Conservation (phyloP, 768 basidiomycete genomes). For the Macrolepiota fuliginosa region DNA sequence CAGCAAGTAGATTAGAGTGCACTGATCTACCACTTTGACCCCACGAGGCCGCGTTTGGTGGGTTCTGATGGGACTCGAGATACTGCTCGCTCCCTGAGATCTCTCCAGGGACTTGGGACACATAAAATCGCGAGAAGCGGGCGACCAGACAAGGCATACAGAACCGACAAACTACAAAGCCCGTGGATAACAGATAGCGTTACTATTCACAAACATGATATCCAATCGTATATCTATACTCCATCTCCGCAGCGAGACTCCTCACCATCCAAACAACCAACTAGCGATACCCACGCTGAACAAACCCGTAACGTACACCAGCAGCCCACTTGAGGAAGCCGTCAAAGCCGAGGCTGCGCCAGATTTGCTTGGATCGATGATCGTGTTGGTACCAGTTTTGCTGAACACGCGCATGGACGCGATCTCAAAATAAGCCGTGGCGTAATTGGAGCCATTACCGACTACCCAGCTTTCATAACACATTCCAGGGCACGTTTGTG, state of each 20-base stretch:
- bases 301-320: neutral
- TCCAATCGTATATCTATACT: neutral
- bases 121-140: too few species aligned
- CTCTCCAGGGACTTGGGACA: too few species aligned
- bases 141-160: too few species aligned
- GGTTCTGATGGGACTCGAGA: too few species aligned
- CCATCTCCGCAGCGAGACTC: neutral
- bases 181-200: too few species aligned
- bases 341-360: constrained; percentile 1
- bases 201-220: neutral
- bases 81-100: too few species aligned
- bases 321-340: neutral
- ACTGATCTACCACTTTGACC: too few species aligned
- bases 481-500: constrained; percentile 58
- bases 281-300: neutral
- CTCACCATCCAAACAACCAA: neutral
- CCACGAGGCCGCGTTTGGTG: neutral
- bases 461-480: constrained; percentile 74
- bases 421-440: constrained; percentile 73
- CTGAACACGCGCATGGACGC: constrained; percentile 40
- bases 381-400: constrained; percentile 23
- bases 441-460: constrained; percentile 57
- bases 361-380: constrained; percentile 5
- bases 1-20: neutral
- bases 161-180: too few species aligned